Evolutionary conservation across 768 basidiomycete species (phyloP).

Genomic region (Russula olivacea): DNA sequence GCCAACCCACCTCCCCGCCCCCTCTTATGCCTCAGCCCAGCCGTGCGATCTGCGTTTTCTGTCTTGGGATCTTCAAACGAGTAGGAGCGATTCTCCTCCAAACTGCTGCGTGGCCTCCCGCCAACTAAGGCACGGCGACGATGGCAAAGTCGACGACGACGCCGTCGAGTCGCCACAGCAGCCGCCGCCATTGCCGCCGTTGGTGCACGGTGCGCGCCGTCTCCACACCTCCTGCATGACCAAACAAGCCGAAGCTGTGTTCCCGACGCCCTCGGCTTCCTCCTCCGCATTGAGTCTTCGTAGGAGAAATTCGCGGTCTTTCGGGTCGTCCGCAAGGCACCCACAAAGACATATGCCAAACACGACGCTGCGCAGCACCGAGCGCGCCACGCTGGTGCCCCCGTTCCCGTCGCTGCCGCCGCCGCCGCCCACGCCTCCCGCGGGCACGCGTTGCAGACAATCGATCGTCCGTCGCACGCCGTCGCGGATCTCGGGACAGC

Average conservation of each 20-base stretch:
- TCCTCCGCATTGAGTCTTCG: conserved; percentile 44
- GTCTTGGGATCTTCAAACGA: conserved; percentile 41
- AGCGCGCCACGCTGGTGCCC: conserved; percentile 34
- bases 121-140: conserved; percentile 50
- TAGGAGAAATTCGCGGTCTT: conserved; percentile 41
- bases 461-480: conserved; percentile 50
- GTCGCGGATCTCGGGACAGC: conserved; percentile 53
- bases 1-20: conserved; percentile 11
- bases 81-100: conserved; percentile 42
- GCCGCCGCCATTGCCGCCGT: not conserved
- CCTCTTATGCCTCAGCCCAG: conserved; percentile 35
- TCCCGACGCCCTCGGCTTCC: conserved; percentile 53
- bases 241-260: conserved; percentile 47
- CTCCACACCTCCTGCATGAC: conserved; percentile 59
- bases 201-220: conserved; percentile 26
- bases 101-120: conserved; percentile 43
- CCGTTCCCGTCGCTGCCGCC: not conserved
- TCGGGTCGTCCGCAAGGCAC: conserved; percentile 50
- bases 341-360: conserved; percentile 73
- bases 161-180: not conserved
- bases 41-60: not conserved
- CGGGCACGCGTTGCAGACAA: conserved; percentile 39
- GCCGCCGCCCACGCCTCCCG: conserved; percentile 18
- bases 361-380: conserved; percentile 71
- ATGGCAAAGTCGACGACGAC: not conserved